A percentile compares a stretch with the other conserved stretches of the same genome.
Conservation (phyloP, 2,329 filamentous ascomycete species). For the Ascosphaera aggregata region DNA sequence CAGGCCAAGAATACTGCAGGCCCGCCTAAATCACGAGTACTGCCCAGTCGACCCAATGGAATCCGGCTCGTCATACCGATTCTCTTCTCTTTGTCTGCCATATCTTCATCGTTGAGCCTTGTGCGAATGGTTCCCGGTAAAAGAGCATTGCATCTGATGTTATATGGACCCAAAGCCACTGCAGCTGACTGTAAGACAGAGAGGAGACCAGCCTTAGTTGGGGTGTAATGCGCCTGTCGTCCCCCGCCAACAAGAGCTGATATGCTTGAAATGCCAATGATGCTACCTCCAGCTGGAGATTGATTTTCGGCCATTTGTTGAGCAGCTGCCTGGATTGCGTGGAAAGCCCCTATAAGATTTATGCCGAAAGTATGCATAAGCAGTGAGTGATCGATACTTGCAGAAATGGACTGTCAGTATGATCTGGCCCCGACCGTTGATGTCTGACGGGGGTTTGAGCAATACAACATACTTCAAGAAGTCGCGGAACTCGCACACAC, state of each 20-base stretch:
- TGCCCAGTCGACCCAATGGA: constrained; percentile 51
- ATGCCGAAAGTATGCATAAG: constrained; percentile 50
- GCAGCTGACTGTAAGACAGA: constrained; percentile 68
- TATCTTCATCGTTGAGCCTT: constrained; percentile 62
- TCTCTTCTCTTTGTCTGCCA: constrained; percentile 48
- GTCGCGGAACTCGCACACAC: constrained; percentile 69
- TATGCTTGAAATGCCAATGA: constrained; percentile 29
- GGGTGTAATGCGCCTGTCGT: constrained; percentile 63
- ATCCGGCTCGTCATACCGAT: constrained; percentile 62
- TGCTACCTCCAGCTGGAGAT: constrained; percentile 46
- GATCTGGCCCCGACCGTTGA: no score
- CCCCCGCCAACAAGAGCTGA: constrained; percentile 38
- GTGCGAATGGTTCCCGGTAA: constrained; percentile 66
- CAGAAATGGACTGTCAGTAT: constrained; percentile 2
- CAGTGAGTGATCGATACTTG: constrained; percentile 41
- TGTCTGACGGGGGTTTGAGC: no score
- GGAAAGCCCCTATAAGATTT: constrained; percentile 77
- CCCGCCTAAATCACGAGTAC: constrained; percentile 51
- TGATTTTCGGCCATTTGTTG: constrained; percentile 60
- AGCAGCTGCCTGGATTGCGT: constrained; percentile 63
- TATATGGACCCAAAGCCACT: constrained; percentile 50
- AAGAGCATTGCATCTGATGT: constrained; percentile 62
- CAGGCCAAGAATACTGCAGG: constrained; percentile 70
- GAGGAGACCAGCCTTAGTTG: constrained; percentile 63
- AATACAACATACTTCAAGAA: constrained; percentile 41